Base-by-base conservation (phyloP, 192 early-diverging fungal genomes). In the Linderina pennispora region DNA sequence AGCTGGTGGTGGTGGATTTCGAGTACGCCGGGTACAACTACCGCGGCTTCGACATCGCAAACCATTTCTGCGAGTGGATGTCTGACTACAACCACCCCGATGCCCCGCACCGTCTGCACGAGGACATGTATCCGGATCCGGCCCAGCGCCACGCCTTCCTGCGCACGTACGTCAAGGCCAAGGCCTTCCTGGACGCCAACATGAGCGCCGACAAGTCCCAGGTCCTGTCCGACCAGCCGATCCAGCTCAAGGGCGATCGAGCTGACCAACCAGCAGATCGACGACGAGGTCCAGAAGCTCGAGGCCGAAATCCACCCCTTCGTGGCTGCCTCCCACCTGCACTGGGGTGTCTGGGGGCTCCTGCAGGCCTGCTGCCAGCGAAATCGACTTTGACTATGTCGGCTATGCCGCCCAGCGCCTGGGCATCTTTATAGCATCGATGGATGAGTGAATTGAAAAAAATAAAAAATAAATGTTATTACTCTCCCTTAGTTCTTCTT, bases 11-110 rank as follows among this genome's bases (percentile, higher is more conserved):
- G 0, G 83, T 91, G 11, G 89, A 91, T 43, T 88, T 86, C 50
- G 89, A 89, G 50, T 91, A 91, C 53, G 74, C 85, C 18, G 86
- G 86, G 0, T 89, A 85, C 61, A 89, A 89, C 43, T 79, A 80
- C 46, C 78, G 83, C 11, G 85, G 81, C 16, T 89, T 79, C 36
- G 89, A 91, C 23, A 82, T 91, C 40, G 86, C 77, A 25, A 91
- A 91, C 49, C 87, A 89, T 40, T 89, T 89, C 49, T 86, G 86
- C 58, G 89, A 91, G 37, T 91, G 87, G 87, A 80, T 74, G 46
- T 81, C 80, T 16, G 83, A 93, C 53, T 93, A 93, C 55, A 85
- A 89, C 50, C 74, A 11, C 46, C 45, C 23, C 8, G 40, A 4
- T 47, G 78, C 25, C 51, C 82, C 44, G 17, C 77, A 78, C 15